A percentile compares a stretch with the other conserved stretches of the same genome.
Evolutionary conservation across 73 alveolate genomes (phyloP).

Genomic region (Symbiodinium natans): DNA sequence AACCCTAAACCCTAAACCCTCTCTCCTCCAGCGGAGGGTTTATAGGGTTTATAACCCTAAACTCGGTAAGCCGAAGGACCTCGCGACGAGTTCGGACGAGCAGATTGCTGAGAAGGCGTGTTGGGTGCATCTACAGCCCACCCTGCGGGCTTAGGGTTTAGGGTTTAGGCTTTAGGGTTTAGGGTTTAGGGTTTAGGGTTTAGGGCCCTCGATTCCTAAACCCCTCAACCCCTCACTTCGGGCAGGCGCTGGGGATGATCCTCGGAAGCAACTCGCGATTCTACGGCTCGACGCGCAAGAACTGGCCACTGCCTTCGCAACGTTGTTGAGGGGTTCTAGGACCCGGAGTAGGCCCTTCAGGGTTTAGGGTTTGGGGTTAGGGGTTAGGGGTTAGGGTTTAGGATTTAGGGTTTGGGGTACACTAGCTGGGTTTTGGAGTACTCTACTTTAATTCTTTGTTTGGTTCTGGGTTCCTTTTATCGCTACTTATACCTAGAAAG

Average conservation of each 20-base stretch:
- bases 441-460: too few relatives aligned
- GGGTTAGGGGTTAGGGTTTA: neutral
- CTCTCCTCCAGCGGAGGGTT: too few relatives aligned
- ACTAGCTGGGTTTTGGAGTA: too few relatives aligned
- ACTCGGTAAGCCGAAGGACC: too few relatives aligned
- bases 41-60: too few relatives aligned
- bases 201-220: too few relatives aligned
- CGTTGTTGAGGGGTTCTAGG: too few relatives aligned
- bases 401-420: too few relatives aligned
- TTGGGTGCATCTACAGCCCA: neutral
- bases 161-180: neutral
- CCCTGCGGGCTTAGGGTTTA: neutral
- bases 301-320: neutral
- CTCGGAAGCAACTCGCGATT: conserved; percentile 27
- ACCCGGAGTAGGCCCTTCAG: too few relatives aligned
- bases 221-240: neutral
- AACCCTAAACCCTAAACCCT: too few relatives aligned
- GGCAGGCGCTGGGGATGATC: neutral
- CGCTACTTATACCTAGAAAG: too few relatives aligned
- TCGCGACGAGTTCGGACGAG: neutral
- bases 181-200: neutral
- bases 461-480: too few relatives aligned
- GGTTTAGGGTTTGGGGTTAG: neutral
- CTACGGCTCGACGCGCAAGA: conserved; percentile 33
- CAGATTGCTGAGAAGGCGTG: neutral